These are phyloP conservation scores for Fragaria ananassa DNA, from an alignment of 306 rosid genomes.

Conservation along the genomic window DNA sequence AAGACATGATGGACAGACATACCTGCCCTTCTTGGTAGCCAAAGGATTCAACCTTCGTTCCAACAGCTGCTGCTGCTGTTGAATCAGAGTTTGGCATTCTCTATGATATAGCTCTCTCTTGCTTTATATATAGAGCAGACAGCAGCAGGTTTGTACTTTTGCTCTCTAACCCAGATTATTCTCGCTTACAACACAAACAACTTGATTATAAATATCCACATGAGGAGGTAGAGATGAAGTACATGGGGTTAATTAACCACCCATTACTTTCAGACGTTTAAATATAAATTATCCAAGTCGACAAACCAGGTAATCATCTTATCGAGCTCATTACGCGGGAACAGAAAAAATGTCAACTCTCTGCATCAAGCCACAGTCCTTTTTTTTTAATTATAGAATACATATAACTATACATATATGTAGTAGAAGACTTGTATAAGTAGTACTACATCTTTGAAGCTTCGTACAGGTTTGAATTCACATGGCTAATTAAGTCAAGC, in stretches of 20 bases:
- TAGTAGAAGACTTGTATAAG: not conserved
- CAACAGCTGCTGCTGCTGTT: constrained; percentile 14
- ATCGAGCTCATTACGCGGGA: constrained; percentile 35
- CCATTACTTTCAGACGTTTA: constrained; percentile 29
- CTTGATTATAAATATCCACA: not conserved
- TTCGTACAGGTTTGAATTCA: constrained; percentile 34
- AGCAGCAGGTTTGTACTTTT: constrained; percentile 5
- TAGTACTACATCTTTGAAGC: constrained; percentile 33
- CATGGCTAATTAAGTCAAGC: constrained; percentile 38
- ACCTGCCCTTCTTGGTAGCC: constrained; percentile 13
- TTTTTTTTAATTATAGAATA: not conserved
- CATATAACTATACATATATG: constrained; percentile 11
- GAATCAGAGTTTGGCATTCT: constrained; percentile 32
- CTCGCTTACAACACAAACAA: constrained; percentile 19
- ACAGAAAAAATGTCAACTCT: constrained; percentile 53
- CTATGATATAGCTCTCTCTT: constrained; percentile 12
- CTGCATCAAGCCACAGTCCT: not conserved
- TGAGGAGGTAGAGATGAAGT: not conserved
- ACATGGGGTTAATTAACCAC: constrained; percentile 3
- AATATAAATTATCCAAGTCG: constrained; percentile 23
- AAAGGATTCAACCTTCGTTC: constrained; percentile 37
- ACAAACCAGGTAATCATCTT: constrained; percentile 29
- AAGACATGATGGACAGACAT: not conserved
- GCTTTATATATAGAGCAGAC: constrained; percentile 4
- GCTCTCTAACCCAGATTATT: constrained; percentile 1